A percentile compares a stretch with the other conserved stretches of the same genome.
phyloP scores from a whole-genome alignment of 805 yeast genomes.

The Metschnikowia chrysomelidarum region DNA sequence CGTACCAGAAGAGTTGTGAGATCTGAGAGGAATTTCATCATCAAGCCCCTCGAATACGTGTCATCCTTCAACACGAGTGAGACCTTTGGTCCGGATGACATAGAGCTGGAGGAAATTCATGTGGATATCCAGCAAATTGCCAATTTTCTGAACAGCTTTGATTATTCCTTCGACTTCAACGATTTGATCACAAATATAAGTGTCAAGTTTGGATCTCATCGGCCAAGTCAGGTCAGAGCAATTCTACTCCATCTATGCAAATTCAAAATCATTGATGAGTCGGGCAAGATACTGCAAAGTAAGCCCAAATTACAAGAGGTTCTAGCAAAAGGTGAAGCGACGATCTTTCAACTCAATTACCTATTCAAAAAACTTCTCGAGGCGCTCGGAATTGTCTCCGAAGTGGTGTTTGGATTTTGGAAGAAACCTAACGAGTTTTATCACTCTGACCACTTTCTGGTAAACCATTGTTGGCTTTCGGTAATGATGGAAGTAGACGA shows the following conservation, averaged over 20 bases:
- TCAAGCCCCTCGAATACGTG: slow-evolving; percentile 43
- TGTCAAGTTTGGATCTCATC: slow-evolving; percentile 33
- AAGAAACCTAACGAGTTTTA: slow-evolving; percentile 69
- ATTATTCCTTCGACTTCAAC: slow-evolving; percentile 31
- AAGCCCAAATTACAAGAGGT: slow-evolving; percentile 44
- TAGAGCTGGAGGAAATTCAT: slow-evolving; percentile 9
- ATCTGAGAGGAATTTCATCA: slow-evolving; percentile 36
- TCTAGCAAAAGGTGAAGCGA: slow-evolving; percentile 51
- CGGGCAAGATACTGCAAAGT: slow-evolving; percentile 33
- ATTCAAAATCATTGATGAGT: slow-evolving; percentile 46
- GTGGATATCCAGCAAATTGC: slow-evolving; percentile 29
- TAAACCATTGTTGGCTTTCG: slow-evolving; percentile 89
- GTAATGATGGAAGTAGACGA: slow-evolving; percentile 64
- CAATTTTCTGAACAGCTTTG: slow-evolving; percentile 32
- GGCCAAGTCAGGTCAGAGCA: slow-evolving; percentile 57
- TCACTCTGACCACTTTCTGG: slow-evolving; percentile 48
- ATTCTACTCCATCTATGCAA: slow-evolving; percentile 67
- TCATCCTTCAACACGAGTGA: slow-evolving; percentile 43
- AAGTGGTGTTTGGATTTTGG: slow-evolving; percentile 77
- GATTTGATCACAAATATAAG: slow-evolving; percentile 43
- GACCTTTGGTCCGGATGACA: slow-evolving; percentile 24
- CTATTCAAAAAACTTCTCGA: slow-evolving; percentile 71
- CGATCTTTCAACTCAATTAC: slow-evolving; percentile 71
- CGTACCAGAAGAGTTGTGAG: slow-evolving; percentile 59
- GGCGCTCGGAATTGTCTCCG: slow-evolving; percentile 68